Base-by-base conservation (phyloP, 305 asterid genomes). In the Fraxinus floribunda region DNA sequence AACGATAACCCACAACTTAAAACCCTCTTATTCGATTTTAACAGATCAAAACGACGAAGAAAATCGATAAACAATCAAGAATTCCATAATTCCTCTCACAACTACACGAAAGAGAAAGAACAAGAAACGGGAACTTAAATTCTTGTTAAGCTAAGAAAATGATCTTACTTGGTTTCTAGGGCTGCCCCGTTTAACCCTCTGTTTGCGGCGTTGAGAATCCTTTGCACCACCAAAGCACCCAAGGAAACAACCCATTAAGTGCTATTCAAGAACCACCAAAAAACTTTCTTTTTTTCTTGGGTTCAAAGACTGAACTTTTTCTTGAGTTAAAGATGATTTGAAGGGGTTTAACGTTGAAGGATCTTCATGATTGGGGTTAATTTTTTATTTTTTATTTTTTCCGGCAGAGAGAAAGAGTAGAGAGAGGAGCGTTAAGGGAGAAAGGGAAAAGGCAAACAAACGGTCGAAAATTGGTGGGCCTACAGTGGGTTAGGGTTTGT, bases 161-260 rank as follows among this genome's bases (percentile, higher is more conserved):
- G 16, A 22, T 41, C 84, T 77, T 78, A 89, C 88, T 79, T 81
- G 88, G 71, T 81, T 75, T 73, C 84, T 85, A 81, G 89, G 89
- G 81, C 49, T 81, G 80, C 82, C 78, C 49, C 78, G 82, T 60
- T 86, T 82, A 68, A 68, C 20, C 87, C 86, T 89, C 83, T 81
- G 76, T 75, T 79, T 89, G 5, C 84, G 83, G 77, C 84, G 85
- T 79, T 82, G 85, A 46, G 85, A 82, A 35, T 87, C 87, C 82
- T 89, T 79, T 11, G 79, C 77, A 78, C 86, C 85, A 4, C 92
- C 88, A 73, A 89, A 89, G 64, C 92, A 89, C 3, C 89, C 90
- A 70, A 84, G 85, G 84, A 89, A 86, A 78, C 90, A 87, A 49
- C 90, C 89, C 92, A 89, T 88, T 73, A 7, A 66, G 39, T 8